Conservation (phyloP, 2,329 filamentous ascomycete genomes). For the Colletotrichum plurivorum region DNA sequence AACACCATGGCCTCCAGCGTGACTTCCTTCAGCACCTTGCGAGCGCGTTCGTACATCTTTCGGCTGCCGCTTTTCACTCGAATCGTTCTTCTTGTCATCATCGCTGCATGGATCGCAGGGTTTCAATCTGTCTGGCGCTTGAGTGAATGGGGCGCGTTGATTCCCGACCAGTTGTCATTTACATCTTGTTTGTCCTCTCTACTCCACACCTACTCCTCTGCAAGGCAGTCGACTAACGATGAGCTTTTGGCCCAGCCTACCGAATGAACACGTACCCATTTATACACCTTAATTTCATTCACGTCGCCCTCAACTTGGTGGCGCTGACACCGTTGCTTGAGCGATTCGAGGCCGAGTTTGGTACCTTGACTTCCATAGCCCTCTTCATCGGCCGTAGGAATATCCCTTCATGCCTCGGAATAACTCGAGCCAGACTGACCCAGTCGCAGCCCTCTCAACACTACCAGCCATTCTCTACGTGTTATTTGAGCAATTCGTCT, state of each 20-base stretch:
- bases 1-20: constrained; percentile 32
- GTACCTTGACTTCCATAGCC: constrained; percentile 88
- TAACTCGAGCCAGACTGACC: constrained; percentile 39
- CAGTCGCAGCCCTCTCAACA: constrained; percentile 77
- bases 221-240: neutral
- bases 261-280: constrained; percentile 93
- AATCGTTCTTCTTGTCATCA: constrained; percentile 73
- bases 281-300: constrained; percentile 85
- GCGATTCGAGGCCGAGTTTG: constrained; percentile 92
- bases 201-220: neutral
- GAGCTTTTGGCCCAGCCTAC: constrained; percentile 75
- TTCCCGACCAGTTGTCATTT: constrained; percentile 82
- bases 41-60: constrained; percentile 84
- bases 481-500: constrained; percentile 79
- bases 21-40: constrained; percentile 73
- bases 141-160: constrained; percentile 82
- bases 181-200: constrained; percentile 76
- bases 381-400: constrained; percentile 93
- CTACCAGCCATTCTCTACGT: constrained; percentile 88
- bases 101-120: constrained; percentile 71
- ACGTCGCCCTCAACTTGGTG: constrained; percentile 83
- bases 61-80: constrained; percentile 92
- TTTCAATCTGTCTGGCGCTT: constrained; percentile 81
- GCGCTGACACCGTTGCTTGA: constrained; percentile 91
- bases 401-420: neutral